Percentiles rank a stretch among this genome's conserved stretches.
Evolutionary conservation across 1,139 yeast species (phyloP).

Genomic region (Saccharomyces hybrid): DNA sequence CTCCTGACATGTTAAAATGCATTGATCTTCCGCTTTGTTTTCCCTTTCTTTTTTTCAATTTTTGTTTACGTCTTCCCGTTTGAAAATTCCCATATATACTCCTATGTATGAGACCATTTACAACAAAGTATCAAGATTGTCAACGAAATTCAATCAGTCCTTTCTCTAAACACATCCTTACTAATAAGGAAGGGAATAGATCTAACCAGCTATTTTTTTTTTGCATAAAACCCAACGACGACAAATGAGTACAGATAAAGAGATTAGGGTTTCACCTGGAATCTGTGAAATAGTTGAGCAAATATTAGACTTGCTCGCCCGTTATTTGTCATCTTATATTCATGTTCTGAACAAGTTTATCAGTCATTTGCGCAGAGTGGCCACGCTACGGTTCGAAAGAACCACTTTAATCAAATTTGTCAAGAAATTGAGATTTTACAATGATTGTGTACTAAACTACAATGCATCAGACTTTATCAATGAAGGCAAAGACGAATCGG

Average conservation of each 20-base stretch:
- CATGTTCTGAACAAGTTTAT: slow-evolving; percentile 29
- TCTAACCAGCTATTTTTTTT: neutral
- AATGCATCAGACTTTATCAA: slow-evolving; percentile 9
- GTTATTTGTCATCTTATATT: slow-evolving; percentile 26
- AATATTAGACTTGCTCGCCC: slow-evolving; percentile 16
- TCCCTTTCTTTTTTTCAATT: neutral
- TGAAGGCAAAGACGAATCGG: slow-evolving; percentile 2
- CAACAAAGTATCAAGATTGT: neutral
- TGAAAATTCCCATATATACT: neutral
- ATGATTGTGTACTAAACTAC: slow-evolving; percentile 19
- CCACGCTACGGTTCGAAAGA: slow-evolving; percentile 29
- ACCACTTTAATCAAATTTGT: slow-evolving; percentile 30
- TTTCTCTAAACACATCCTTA: neutral
- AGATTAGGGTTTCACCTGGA: neutral
- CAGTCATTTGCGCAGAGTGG: slow-evolving; percentile 26
- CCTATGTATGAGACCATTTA: neutral
- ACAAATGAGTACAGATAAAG: neutral
- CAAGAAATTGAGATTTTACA: slow-evolving; percentile 30
- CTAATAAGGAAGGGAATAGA: no score
- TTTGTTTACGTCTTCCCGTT: neutral
- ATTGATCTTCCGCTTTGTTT: neutral
- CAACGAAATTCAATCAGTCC: neutral
- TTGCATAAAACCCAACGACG: neutral
- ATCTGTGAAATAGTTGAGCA: slow-evolving; percentile 4
- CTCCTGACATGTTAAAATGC: neutral